Evolutionary conservation across 805 yeast species (phyloP).

Genomic region (Wickerhamomyces sydowiorum): DNA sequence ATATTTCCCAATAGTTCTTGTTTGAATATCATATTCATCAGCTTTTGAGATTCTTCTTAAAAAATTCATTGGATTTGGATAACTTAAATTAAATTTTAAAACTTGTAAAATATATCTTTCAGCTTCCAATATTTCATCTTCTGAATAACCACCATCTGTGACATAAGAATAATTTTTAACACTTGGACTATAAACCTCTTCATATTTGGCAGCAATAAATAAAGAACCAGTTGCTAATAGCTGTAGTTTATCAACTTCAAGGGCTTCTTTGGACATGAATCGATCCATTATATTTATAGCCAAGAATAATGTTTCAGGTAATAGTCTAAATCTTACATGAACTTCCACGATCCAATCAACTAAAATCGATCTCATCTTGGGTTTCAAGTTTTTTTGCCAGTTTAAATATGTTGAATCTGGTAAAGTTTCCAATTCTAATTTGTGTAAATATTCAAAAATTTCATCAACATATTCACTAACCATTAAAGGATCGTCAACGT

Average conservation of each 20-base stretch:
- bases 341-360: slow-evolving; percentile 95
- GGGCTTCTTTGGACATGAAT: slow-evolving; percentile 68
- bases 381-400: slow-evolving; percentile 63
- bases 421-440: slow-evolving; percentile 59
- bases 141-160: slow-evolving; percentile 80
- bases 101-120: slow-evolving; percentile 74
- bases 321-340: slow-evolving; percentile 73
- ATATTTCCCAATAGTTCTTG: slow-evolving; percentile 82
- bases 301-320: slow-evolving; percentile 80
- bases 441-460: slow-evolving; percentile 71
- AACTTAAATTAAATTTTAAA: slow-evolving; percentile 68
- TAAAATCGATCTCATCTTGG: slow-evolving; percentile 77
- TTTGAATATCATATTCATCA: slow-evolving; percentile 79
- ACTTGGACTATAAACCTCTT: slow-evolving; percentile 86
- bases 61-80: slow-evolving; percentile 89
- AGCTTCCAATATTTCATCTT: slow-evolving; percentile 75
- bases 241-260: slow-evolving; percentile 75
- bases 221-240: slow-evolving; percentile 79
- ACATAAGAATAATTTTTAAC: slow-evolving; percentile 81
- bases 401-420: slow-evolving; percentile 66
- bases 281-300: slow-evolving; percentile 87
- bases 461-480: slow-evolving; percentile 85
- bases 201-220: slow-evolving; percentile 89
- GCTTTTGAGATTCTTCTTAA: slow-evolving; percentile 85
- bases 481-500: slow-evolving; percentile 75